Conservation (phyloP, 2,329 filamentous ascomycete genomes). For the Aspergillus sergii region DNA sequence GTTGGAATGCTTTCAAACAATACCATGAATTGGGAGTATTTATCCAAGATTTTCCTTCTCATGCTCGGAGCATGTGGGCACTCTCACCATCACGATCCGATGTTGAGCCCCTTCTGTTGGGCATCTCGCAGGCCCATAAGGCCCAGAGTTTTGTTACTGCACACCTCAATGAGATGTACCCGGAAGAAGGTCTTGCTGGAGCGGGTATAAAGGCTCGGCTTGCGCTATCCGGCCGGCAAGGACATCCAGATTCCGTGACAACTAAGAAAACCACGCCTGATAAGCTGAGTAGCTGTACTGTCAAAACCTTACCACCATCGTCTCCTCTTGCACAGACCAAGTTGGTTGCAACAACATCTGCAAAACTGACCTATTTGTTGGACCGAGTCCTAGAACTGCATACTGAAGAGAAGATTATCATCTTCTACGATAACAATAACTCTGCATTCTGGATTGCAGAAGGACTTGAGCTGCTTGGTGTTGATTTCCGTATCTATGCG, state of each 20-base stretch:
- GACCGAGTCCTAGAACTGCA: constrained; percentile 71
- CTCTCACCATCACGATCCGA: constrained; percentile 54
- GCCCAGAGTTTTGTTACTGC: constrained; percentile 58
- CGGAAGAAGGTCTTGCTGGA: constrained; percentile 43
- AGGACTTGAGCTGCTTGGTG: constrained; percentile 71
- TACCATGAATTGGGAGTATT: constrained; percentile 80
- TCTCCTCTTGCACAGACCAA: constrained; percentile 62
- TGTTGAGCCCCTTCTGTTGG: constrained; percentile 55
- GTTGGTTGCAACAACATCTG: constrained; percentile 78
- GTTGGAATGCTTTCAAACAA: constrained; percentile 68
- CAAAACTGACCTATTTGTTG: constrained; percentile 84
- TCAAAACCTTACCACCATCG: constrained; percentile 33
- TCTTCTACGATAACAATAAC: constrained; percentile 91
- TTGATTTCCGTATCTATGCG: constrained; percentile 63
- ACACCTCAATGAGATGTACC: constrained; percentile 38
- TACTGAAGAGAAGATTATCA: constrained; percentile 76
- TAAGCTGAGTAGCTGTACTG: constrained; percentile 29
- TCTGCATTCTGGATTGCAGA: constrained; percentile 83
- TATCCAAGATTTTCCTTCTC: constrained; percentile 66
- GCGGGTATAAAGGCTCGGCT: constrained; percentile 43
- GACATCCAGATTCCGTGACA: constrained; percentile 19
- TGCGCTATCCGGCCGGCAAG: constrained; percentile 27
- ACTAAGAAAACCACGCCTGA: constrained; percentile 19
- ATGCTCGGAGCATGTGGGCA: constrained; percentile 66
- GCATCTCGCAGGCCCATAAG: constrained; percentile 58